A percentile compares a stretch with the other conserved stretches of the same genome.
phyloP scores from a whole-genome alignment of 1,284 basidiomycete genomes.

The Cystobasidium slooffiae region DNA sequence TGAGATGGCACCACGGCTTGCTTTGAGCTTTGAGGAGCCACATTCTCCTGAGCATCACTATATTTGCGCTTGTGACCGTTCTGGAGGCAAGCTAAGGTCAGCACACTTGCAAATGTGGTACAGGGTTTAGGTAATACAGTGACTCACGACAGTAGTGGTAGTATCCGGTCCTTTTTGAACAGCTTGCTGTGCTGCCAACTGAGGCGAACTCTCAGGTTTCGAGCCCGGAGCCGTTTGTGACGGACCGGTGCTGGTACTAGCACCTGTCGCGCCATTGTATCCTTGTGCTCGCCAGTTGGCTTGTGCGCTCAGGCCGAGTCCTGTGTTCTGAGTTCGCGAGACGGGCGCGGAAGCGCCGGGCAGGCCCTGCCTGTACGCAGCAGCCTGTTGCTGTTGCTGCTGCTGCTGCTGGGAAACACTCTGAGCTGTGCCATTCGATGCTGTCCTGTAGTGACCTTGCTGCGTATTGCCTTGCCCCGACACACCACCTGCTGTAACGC shows the following conservation, averaged over 20 bases:
- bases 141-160: background rate
- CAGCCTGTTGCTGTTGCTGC: conserved; percentile 10
- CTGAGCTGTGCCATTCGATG: background rate
- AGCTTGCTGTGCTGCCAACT: conserved; percentile 2
- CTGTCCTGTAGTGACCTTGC: background rate
- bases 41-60: conserved; percentile 7
- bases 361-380: background rate
- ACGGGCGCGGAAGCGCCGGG: background rate
- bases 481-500: background rate
- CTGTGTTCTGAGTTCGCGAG: conserved; percentile 23
- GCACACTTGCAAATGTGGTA: background rate
- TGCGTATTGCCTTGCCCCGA: background rate
- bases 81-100: background rate
- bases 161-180: background rate
- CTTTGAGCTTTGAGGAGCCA: background rate
- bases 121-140: too few species aligned
- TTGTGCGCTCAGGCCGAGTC: conserved; percentile 13
- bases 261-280: background rate
- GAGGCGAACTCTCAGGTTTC: conserved; percentile 18
- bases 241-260: background rate
- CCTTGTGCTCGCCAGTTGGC: conserved; percentile 15
- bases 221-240: background rate
- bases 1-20: background rate
- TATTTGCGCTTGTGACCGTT: conserved; percentile 18
- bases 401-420: background rate